Evolutionary conservation across 306 rosid genomes (phyloP).

Genomic region (Myrica gale): DNA sequence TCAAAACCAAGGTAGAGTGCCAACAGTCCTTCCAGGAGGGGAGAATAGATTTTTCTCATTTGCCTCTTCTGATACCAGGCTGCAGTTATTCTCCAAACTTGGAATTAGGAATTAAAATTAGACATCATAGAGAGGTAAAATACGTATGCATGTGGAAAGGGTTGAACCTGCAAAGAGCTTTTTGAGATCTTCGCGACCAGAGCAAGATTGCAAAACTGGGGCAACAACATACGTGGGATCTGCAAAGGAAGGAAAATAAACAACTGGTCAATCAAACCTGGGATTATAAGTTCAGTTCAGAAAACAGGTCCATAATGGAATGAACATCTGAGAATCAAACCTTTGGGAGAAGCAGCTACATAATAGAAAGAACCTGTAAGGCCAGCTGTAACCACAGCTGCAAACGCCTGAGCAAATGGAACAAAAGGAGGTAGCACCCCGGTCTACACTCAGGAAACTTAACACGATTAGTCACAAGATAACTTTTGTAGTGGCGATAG

Average conservation of each 20-base stretch:
- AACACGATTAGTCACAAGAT: slow-evolving; percentile 19
- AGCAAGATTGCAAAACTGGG: slow-evolving; percentile 73
- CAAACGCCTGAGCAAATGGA: slow-evolving; percentile 98
- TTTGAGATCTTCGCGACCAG: slow-evolving; percentile 73
- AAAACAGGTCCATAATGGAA: background rate
- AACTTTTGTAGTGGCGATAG: slow-evolving; percentile 6
- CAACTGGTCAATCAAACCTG: slow-evolving; percentile 12
- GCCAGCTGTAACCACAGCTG: slow-evolving; percentile 86
- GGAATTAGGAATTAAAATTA: slow-evolving; percentile 16
- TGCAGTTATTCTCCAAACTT: slow-evolving; percentile 42
- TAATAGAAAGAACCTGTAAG: slow-evolving; percentile 90
- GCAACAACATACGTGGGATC: slow-evolving; percentile 92
- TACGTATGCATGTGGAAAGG: background rate
- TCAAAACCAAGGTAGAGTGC: slow-evolving; percentile 97
- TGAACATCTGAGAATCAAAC: slow-evolving; percentile 31
- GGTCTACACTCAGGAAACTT: slow-evolving; percentile 45
- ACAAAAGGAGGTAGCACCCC: slow-evolving; percentile 91
- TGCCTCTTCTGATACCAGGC: slow-evolving; percentile 93
- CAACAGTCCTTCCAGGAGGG: slow-evolving; percentile 86
- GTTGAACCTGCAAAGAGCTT: slow-evolving; percentile 82
- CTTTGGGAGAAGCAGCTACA: slow-evolving; percentile 94
- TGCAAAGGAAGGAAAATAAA: slow-evolving; percentile 30
- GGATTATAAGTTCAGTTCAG: background rate
- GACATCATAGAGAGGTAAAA: background rate
- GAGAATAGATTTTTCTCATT: slow-evolving; percentile 91